Conservation (phyloP, 495 filamentous ascomycete species). For the Delitschia confertaspora region DNA sequence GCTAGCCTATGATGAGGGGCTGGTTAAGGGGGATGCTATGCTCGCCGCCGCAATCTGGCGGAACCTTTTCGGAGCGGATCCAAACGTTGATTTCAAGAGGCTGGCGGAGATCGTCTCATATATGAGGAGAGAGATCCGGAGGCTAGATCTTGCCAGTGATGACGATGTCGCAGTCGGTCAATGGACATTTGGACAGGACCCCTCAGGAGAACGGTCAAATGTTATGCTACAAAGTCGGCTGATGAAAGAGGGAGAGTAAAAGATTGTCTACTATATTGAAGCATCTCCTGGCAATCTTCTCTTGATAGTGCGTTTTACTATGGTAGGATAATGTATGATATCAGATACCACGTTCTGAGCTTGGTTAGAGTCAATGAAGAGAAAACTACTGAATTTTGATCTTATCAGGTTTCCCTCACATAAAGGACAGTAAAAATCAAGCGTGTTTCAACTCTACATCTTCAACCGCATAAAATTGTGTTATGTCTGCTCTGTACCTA, state of each 20-base stretch:
- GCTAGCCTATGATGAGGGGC: slow-evolving; percentile 77
- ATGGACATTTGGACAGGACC: slow-evolving; percentile 18
- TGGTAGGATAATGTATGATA: no score
- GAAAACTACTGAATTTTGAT: no score
- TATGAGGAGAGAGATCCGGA: slow-evolving; percentile 55
- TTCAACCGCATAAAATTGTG: no score
- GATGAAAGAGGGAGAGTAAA: slow-evolving; percentile 5
- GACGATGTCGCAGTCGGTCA: slow-evolving; percentile 23
- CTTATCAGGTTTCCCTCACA: no score
- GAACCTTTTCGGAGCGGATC: slow-evolving; percentile 73
- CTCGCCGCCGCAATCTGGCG: slow-evolving; percentile 85
- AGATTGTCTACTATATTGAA: no score
- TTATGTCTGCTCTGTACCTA: no score
- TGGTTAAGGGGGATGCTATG: slow-evolving; percentile 75
- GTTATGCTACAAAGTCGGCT: slow-evolving; percentile 6
- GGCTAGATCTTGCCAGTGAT: slow-evolving; percentile 19
- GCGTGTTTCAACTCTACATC: no score
- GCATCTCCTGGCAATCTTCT: no score
- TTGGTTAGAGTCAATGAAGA: no score
- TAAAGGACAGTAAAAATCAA: no score
- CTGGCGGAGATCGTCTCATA: slow-evolving; percentile 71
- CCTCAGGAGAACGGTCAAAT: not conserved
- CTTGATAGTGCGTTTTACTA: no score
- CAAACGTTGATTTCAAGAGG: slow-evolving; percentile 59
- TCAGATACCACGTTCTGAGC: no score